Evolutionary conservation across 2,329 filamentous ascomycete genomes (phyloP).

Genomic region (Fusarium sp.): DNA sequence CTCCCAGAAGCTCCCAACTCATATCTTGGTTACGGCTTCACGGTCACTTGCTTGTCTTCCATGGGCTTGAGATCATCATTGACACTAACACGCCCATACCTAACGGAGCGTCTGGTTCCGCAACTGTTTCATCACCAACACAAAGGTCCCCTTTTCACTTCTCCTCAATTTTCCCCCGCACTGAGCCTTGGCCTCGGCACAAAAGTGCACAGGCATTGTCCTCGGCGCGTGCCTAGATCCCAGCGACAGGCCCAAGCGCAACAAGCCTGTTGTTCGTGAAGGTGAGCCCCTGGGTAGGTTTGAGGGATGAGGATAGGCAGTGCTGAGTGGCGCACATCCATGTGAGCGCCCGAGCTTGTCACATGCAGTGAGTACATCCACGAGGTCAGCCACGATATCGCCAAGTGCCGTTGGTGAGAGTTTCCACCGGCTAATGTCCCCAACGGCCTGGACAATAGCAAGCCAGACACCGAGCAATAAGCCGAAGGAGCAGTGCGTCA

Average conservation of each 20-base stretch:
- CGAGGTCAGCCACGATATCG: constrained; percentile 46
- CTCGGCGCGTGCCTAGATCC: constrained; percentile 49
- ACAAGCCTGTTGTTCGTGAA: neutral
- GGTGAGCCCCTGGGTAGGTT: constrained; percentile 53
- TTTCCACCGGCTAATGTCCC: constrained; percentile 55
- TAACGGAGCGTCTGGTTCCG: neutral
- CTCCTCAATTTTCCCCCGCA: constrained; percentile 3
- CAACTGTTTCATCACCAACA: neutral
- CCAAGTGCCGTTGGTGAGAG: constrained; percentile 38
- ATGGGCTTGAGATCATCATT: neutral
- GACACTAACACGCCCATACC: neutral
- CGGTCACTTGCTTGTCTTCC: neutral
- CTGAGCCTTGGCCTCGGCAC: constrained; percentile 40
- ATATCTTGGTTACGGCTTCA: neutral
- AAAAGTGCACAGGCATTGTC: constrained; percentile 47
- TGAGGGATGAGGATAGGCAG: constrained; percentile 1
- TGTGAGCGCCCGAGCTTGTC: constrained; percentile 47
- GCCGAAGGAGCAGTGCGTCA: constrained; percentile 36
- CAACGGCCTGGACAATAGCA: constrained; percentile 48
- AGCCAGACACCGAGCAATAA: constrained; percentile 50
- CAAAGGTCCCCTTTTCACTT: neutral
- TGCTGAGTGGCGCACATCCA: constrained; percentile 1
- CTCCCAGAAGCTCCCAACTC: neutral
- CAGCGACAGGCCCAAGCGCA: constrained; percentile 28
- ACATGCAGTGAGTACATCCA: constrained; percentile 56